Evolutionary conservation across 306 rosid genomes (phyloP), one percentile per base, ranked within the genome.

Genomic region (Hippophae gyantsensis): DNA sequence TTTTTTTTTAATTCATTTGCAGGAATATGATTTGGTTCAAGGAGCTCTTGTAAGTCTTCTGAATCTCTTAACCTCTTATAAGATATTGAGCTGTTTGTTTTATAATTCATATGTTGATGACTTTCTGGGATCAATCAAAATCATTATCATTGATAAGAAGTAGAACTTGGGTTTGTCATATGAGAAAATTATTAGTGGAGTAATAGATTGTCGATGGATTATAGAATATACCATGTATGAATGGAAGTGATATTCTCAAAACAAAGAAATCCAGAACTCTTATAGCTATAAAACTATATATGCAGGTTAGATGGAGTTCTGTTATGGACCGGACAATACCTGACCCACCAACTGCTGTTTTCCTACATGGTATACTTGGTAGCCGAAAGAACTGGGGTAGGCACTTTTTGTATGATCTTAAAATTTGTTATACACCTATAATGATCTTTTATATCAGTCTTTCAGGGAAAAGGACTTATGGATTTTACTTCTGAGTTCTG

Each of bases 371-470:
- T 43, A 85, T 87, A 76, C 77, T 87, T 10, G 96, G 98, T 38
- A 76, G 89, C 85, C 79, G 95, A 72, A 92, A 87, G 79, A 92
- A 87, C 58, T 92, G 96, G 98, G 98, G 98, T 92, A 69, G 0
- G 93, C 73, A 27, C 38, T 55, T 55, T 49, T 54, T 42, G 38
- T 48, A 43, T n/a, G 14, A 67, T 41, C 57, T 18, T 23, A 6
- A 46, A 26, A 43, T 7, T 47, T 44, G 46, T 42, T 54, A 8
- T 12, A 49, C n/a, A 25, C 38, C 38, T 32, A 2, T 32, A 32
- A 32, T 32, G 38, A 32, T 32, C 38, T 32, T 32, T 32, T 32
- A 4, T 32, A 32, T 32, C 38, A 32, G 38, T 32, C 38, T 32
- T 4, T 32, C 38, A 32, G 38, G 38, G 5, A 32, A 32, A 32